Evolutionary conservation across 169 alveolate genomes (phyloP).

Genomic region (Pseudocohnilembus persalinus): DNA sequence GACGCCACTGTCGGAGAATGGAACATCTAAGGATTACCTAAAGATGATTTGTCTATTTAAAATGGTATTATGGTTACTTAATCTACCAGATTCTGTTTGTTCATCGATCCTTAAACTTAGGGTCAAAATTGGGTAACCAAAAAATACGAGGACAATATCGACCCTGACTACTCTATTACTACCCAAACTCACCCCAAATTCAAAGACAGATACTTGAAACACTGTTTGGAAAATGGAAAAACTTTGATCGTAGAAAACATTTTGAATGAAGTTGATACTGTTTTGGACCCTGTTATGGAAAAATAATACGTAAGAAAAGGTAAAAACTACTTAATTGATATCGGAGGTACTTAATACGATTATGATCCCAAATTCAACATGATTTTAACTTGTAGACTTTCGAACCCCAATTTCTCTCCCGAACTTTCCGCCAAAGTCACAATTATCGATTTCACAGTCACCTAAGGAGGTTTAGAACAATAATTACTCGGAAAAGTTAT

Average conservation of each 20-base stretch:
- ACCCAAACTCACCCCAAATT: conserved; percentile 85
- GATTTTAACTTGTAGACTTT: conserved; percentile 94
- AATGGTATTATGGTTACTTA: conserved; percentile 92
- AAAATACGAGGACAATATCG: conserved; percentile 67
- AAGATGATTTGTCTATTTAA: conserved; percentile 89
- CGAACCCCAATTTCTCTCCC: conserved; percentile 96
- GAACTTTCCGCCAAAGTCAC: conserved; percentile 97
- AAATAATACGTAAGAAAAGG: conserved; percentile 91
- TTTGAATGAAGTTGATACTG: conserved; percentile 95
- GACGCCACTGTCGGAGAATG: conserved; percentile 93
- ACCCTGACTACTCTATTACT: conserved; percentile 84
- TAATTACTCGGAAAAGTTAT: conserved; percentile 96
- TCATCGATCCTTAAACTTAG: conserved; percentile 91
- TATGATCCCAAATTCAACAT: conserved; percentile 93
- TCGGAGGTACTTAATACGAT: conserved; percentile 92
- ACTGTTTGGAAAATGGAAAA: conserved; percentile 91
- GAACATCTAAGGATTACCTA: conserved; percentile 91
- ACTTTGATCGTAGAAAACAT: conserved; percentile 94
- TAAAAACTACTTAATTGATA: conserved; percentile 80
- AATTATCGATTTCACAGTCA: conserved; percentile 97
- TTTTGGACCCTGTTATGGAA: conserved; percentile 95
- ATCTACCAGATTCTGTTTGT: conserved; percentile 88
- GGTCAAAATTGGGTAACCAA: conserved; percentile 88
- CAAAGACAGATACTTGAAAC: conserved; percentile 89
- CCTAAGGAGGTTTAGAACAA: conserved; percentile 94